Conservation (phyloP, 345 rosid species). For the Populus ilicifolia region DNA sequence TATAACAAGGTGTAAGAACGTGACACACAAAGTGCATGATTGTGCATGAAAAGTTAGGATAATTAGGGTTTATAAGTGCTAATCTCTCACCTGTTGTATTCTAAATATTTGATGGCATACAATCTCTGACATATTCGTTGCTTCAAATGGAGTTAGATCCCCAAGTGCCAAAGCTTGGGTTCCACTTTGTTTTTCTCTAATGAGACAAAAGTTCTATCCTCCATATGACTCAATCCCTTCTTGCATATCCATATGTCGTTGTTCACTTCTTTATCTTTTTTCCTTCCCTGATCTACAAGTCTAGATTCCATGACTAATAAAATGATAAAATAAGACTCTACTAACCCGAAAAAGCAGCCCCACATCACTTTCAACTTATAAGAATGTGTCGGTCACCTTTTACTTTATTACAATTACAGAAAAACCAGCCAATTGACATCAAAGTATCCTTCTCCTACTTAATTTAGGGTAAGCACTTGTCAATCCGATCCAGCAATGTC, state of each 20-base stretch:
- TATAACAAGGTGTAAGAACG: slow-evolving; percentile 12
- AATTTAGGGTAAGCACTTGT: neutral
- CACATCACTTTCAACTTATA: slow-evolving; percentile 27
- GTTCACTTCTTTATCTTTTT: slow-evolving; percentile 6
- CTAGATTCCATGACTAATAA: slow-evolving; percentile 19
- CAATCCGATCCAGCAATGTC: neutral
- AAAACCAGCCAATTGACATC: neutral
- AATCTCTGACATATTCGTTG: slow-evolving; percentile 55
- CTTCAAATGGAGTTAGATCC: slow-evolving; percentile 43
- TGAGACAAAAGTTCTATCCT: slow-evolving; percentile 44
- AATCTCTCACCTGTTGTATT: neutral
- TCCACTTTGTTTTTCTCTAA: slow-evolving; percentile 40
- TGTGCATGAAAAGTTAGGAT: slow-evolving; percentile 32
- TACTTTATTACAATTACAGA: slow-evolving; percentile 42
- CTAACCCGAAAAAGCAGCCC: slow-evolving; percentile 12
- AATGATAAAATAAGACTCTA: neutral
- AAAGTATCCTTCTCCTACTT: neutral
- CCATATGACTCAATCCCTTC: slow-evolving; percentile 11
- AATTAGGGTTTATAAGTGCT: neutral
- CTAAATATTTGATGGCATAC: neutral
- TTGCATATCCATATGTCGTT: neutral
- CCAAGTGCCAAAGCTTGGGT: slow-evolving; percentile 34
- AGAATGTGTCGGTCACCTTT: slow-evolving; percentile 43
- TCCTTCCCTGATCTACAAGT: slow-evolving; percentile 22
- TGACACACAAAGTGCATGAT: slow-evolving; percentile 30